phyloP scores from a whole-genome alignment of 1,139 yeast genomes.

The Torulaspora globosa region DNA sequence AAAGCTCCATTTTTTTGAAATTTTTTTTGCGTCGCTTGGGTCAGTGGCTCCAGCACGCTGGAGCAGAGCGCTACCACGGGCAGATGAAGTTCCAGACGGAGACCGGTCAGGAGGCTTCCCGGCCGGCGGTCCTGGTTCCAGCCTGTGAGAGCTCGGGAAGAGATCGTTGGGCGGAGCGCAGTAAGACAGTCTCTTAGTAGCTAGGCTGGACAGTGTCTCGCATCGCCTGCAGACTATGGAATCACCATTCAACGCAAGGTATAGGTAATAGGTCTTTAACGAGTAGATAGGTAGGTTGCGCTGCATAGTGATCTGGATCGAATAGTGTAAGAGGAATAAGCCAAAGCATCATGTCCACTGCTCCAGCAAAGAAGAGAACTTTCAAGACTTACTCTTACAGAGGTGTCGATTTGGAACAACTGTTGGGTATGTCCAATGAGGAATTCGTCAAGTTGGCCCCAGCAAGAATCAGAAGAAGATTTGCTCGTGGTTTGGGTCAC shows the following conservation, averaged over 20 bases:
- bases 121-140: too few relatives aligned
- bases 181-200: background rate
- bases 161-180: background rate
- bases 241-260: background rate
- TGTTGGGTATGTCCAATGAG: slow-evolving; percentile 91
- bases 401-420: slow-evolving; percentile 96
- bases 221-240: background rate
- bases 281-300: background rate
- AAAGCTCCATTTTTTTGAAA: too few relatives aligned
- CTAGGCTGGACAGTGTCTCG: background rate
- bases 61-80: background rate
- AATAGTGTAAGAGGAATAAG: background rate
- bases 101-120: too few relatives aligned
- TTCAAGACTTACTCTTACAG: slow-evolving; percentile 98
- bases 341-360: slow-evolving; percentile 33
- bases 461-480: slow-evolving; percentile 99
- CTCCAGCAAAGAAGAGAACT: slow-evolving; percentile 72
- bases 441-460: slow-evolving; percentile 95
- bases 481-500: slow-evolving; percentile 94
- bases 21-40: slow-evolving; percentile 8
- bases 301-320: background rate
- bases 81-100: too few relatives aligned
- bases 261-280: background rate
- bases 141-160: too few relatives aligned
- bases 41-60: background rate